Percentiles rank a stretch among this genome's conserved stretches.
phyloP scores from a whole-genome alignment of 2,329 filamentous ascomycete genomes.

The Cercospora berteroae region DNA sequence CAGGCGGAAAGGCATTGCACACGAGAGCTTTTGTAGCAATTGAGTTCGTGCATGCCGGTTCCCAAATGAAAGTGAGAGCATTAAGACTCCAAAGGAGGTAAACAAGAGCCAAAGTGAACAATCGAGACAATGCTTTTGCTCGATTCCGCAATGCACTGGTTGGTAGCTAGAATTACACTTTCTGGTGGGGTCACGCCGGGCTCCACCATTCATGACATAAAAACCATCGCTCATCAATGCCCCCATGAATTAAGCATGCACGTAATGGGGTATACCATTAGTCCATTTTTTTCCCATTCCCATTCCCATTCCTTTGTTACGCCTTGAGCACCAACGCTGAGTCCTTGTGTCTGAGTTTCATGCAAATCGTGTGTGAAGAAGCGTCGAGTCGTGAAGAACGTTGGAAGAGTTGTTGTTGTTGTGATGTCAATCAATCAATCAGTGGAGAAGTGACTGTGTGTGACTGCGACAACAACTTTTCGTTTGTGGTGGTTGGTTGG shows the following conservation, averaged over 20 bases:
- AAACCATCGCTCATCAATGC: slow-evolving; percentile 18
- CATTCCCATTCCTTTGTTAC: slow-evolving; percentile 15
- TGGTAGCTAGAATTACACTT: not conserved
- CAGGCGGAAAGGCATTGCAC: no score
- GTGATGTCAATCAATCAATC: not conserved
- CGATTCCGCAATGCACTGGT: not conserved
- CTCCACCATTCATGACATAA: slow-evolving; percentile 5
- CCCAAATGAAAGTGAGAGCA: no score
- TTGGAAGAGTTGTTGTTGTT: not conserved
- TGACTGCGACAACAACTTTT: not conserved
- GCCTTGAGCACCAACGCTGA: slow-evolving; percentile 25
- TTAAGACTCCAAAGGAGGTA: not conserved
- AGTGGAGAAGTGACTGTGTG: not conserved
- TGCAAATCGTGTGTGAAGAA: slow-evolving; percentile 17
- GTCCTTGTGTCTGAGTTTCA: not conserved
- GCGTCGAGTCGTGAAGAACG: slow-evolving; percentile 14
- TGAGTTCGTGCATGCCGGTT: no score
- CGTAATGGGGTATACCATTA: slow-evolving; percentile 25
- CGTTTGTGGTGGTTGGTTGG: not conserved
- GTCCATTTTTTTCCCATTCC: no score
- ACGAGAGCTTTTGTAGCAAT: no score
- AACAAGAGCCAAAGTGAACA: not conserved
- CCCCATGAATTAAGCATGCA: slow-evolving; percentile 20
- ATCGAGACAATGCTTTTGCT: not conserved
- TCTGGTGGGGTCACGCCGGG: slow-evolving; percentile 12